Evolutionary conservation across 2,329 filamentous ascomycete genomes (phyloP).

Genomic region (Fusarium algeriense): DNA sequence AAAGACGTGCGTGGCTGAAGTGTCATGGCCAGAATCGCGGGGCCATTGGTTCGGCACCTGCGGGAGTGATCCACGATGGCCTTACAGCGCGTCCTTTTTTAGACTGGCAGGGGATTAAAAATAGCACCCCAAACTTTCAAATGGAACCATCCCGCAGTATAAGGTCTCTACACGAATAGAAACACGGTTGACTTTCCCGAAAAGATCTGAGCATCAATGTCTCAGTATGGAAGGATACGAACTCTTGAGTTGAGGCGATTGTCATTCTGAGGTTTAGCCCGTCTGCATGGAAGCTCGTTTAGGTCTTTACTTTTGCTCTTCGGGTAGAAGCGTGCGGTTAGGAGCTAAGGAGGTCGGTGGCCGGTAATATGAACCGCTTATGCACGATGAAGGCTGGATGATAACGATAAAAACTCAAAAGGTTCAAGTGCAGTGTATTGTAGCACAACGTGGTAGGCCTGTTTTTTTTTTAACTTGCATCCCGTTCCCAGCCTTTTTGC

Average conservation of each 20-base stretch:
- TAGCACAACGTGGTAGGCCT: slow-evolving; percentile 26
- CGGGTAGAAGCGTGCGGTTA: not conserved
- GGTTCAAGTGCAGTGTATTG: not conserved
- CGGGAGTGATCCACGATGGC: slow-evolving; percentile 33
- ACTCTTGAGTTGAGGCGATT: slow-evolving; percentile 8
- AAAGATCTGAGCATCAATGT: slow-evolving; percentile 5
- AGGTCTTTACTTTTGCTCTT: not conserved
- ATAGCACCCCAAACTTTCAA: slow-evolving; percentile 11
- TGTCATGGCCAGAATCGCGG: slow-evolving; percentile 31
- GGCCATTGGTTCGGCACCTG: slow-evolving; percentile 35
- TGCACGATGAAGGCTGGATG: slow-evolving; percentile 20
- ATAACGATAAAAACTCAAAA: not conserved
- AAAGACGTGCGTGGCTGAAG: slow-evolving; percentile 37
- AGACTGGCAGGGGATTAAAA: slow-evolving; percentile 25
- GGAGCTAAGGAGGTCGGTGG: slow-evolving; percentile 20
- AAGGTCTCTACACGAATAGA: slow-evolving; percentile 33
- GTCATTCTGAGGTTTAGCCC: slow-evolving; percentile 34
- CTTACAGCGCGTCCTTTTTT: slow-evolving; percentile 21
- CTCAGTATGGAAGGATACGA: slow-evolving; percentile 36
- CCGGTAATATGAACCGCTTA: slow-evolving; percentile 11
- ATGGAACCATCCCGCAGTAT: slow-evolving; percentile 1
- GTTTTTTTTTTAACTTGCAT: not conserved
- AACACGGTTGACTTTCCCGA: slow-evolving; percentile 16
- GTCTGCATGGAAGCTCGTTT: slow-evolving; percentile 30
- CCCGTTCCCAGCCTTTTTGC: slow-evolving; percentile 11